Evolutionary conservation across 192 early-diverging fungal species (phyloP).

Genomic region (Gaertneriomyces sp.): DNA sequence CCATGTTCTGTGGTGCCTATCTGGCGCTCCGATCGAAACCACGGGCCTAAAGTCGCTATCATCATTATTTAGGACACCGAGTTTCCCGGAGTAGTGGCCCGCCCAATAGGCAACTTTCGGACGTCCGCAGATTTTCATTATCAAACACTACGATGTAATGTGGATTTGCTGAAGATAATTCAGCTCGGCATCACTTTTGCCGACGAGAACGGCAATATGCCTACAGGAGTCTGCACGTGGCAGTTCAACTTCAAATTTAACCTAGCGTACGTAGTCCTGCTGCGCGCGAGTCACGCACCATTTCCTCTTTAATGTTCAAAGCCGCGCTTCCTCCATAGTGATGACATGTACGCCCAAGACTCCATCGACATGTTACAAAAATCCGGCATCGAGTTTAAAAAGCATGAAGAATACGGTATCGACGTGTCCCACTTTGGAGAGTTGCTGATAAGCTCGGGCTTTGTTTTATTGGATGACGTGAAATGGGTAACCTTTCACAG

Average conservation of each 20-base stretch:
- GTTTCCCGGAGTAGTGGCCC: conserved; percentile 96
- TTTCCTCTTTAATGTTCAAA: conserved; percentile 6
- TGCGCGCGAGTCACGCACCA: not conserved
- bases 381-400: conserved; percentile 97
- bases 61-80: conserved; percentile 78
- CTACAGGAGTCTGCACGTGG: conserved; percentile 88
- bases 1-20: not conserved
- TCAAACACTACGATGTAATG: conserved; percentile 95
- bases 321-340: conserved; percentile 39
- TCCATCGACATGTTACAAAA: conserved; percentile 96
- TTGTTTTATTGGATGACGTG: conserved; percentile 90
- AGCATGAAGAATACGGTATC: conserved; percentile 93
- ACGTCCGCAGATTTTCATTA: conserved; percentile 98
- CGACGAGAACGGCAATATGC: conserved; percentile 79
- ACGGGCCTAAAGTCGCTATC: not conserved
- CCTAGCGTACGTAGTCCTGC: conserved; percentile 54
- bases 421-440: conserved; percentile 96
- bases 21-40: not conserved
- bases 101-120: conserved; percentile 95
- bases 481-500: conserved; percentile 99
- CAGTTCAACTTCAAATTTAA: conserved; percentile 99
- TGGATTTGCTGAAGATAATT: conserved; percentile 95
- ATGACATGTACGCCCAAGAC: conserved; percentile 99
- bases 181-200: conserved; percentile 83
- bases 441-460: conserved; percentile 91